phyloP scores from a whole-genome alignment of 1,284 basidiomycete species.

The Schizophyllum commune region DNA sequence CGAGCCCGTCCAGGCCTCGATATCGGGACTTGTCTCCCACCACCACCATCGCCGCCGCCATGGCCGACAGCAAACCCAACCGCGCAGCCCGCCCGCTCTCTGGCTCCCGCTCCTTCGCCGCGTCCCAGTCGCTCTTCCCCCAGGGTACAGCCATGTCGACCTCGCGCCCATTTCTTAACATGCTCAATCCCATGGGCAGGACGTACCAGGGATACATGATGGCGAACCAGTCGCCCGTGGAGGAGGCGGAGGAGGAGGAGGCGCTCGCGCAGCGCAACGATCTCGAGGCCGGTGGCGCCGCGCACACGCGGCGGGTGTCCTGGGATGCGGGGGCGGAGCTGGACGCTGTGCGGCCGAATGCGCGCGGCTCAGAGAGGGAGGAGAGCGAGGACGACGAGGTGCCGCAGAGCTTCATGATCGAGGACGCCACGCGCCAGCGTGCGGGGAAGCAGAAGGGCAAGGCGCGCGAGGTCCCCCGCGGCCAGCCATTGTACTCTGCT shows the following conservation, averaged over 20 bases:
- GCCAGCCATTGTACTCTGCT: conserved; percentile 40
- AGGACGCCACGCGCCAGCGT: conserved; percentile 41
- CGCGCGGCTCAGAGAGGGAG: conserved; percentile 63
- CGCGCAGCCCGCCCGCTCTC: conserved; percentile 9
- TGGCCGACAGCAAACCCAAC: neutral
- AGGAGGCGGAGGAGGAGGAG: conserved; percentile 56
- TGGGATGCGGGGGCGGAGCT: conserved; percentile 51
- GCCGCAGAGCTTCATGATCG: conserved; percentile 77
- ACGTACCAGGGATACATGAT: conserved; percentile 62
- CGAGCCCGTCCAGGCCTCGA: neutral
- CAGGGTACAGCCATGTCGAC: conserved; percentile 28
- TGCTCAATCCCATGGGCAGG: conserved; percentile 75
- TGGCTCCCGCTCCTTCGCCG: conserved; percentile 19
- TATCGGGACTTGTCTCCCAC: neutral
- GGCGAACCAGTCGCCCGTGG: conserved; percentile 56
- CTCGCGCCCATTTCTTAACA: conserved; percentile 69
- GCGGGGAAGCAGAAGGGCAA: conserved; percentile 27
- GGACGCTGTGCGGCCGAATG: conserved; percentile 56
- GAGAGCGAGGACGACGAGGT: conserved; percentile 63
- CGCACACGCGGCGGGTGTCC: conserved; percentile 35
- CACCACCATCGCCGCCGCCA: neutral
- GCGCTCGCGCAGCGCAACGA: conserved; percentile 42
- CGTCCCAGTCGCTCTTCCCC: conserved; percentile 37
- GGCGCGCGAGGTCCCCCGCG: conserved; percentile 15
- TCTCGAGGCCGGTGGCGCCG: conserved; percentile 23